Evolutionary conservation across 768 basidiomycete species (phyloP), one percentile per base, ranked within the genome.

Genomic region (Dacryopinax primogenitus): DNA sequence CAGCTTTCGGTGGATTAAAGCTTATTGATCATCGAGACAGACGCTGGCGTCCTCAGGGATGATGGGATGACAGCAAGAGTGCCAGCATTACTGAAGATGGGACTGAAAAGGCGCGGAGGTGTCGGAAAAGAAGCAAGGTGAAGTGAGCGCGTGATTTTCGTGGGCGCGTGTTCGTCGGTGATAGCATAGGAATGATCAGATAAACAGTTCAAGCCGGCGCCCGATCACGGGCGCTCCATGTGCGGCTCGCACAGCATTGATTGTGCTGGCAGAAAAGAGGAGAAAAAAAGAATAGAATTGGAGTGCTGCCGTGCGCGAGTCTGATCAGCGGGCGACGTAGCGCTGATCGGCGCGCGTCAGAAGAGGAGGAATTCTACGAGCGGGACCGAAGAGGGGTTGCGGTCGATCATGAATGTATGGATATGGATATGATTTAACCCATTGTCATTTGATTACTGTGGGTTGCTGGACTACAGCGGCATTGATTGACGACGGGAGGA

Each of bases 321-420:
- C 41, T 44, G 41, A 44, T 44, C 41, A 44, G 41, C 41, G 23
- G 41, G 41, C 41, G 3, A 18, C 41, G 41, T 18, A 44, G 41
- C 41, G 41, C 41, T 44, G 41, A 44, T 44, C 41, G 41, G 41
- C 41, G 41, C 41, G 41, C 41, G 41, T 44, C 41, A 44, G 41
- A 44, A 44, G 41, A 18, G 23, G n/a, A n/a, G n/a, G n/a, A n/a
- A n/a, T n/a, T n/a, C n/a, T n/a, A n/a, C n/a, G n/a, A n/a, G n/a
- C n/a, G n/a, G n/a, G n/a, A n/a, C n/a, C n/a, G n/a, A n/a, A n/a
- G n/a, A n/a, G n/a, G n/a, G n/a, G n/a, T n/a, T n/a, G n/a, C n/a
- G n/a, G n/a, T n/a, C n/a, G n/a, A n/a, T n/a, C n/a, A n/a, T n/a
- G n/a, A n/a, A n/a, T n/a, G n/a, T n/a, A n/a, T n/a, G n/a, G n/a